Conservation (phyloP, 1,139 yeast genomes). For the Yamadazyma blattariae region DNA sequence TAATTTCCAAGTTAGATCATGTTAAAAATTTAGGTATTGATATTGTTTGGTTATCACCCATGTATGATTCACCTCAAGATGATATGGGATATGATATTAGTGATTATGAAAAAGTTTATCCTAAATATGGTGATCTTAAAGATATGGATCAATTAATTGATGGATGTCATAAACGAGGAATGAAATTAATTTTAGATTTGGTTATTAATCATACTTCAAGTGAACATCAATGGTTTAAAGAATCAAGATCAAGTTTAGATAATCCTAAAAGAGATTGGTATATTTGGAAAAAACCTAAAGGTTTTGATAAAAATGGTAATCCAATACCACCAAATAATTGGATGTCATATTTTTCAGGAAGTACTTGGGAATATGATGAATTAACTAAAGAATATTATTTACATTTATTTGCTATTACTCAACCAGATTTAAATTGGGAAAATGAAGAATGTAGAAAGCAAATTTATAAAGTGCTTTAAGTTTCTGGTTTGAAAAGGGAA, state of each 20-base stretch:
- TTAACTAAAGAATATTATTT: conserved; percentile 52
- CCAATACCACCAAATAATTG: conserved; percentile 60
- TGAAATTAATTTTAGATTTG: conserved; percentile 53
- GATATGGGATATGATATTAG: conserved; percentile 67
- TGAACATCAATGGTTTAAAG: conserved; percentile 58
- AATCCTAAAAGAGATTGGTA: conserved; percentile 65
- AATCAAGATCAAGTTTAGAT: conserved; percentile 49
- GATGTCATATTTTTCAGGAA: conserved; percentile 52
- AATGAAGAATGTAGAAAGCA: conserved; percentile 50
- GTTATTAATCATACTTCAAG: conserved; percentile 60
- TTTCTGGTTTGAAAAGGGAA: conserved; percentile 57
- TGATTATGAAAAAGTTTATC: conserved; percentile 51
- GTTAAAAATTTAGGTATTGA: conserved; percentile 52
- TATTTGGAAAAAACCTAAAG: conserved; percentile 51
- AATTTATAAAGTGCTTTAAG: conserved; percentile 48
- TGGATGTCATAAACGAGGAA: conserved; percentile 47
- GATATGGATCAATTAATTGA: conserved; percentile 49
- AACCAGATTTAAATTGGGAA: conserved; percentile 65
- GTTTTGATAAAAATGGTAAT: conserved; percentile 34
- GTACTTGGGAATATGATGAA: conserved; percentile 60
- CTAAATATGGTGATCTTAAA: conserved; percentile 51
- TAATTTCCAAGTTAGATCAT: conserved; percentile 51
- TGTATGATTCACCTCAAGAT: conserved; percentile 58
- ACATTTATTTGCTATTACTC: conserved; percentile 49
- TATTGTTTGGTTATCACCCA: conserved; percentile 57